Base-by-base conservation (phyloP, 495 filamentous ascomycete genomes). In the Penicillium coprophilum region DNA sequence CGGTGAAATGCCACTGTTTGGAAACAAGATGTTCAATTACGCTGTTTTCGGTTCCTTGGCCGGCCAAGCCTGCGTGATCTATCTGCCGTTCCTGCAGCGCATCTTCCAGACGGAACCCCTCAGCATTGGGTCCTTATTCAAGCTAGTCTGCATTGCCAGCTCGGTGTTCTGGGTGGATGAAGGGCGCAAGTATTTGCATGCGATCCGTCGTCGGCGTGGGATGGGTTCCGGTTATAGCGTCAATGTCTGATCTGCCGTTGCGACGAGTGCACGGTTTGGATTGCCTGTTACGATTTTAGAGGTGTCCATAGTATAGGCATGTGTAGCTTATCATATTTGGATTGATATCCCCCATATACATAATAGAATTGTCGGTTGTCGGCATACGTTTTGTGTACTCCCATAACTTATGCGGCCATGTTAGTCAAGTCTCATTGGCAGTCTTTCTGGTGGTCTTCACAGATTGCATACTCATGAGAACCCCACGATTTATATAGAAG, bases 131-230 rank as follows among this genome's bases (percentile, higher is more conserved):
- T 94, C 97, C 78, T 69, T 97, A 46, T 58, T 89, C 17, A 76
- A 83, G 55, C 71, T 98, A 62, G 54, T 93, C 19, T 69, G 77
- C 44, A 76, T 97, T 58, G 86, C 91, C 36, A 96, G 91, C 71
- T 83, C 82, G 10, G 94, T 98, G 24, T 96, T 97, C 73, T 97
- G 90, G 87, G 91, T 84, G 17, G 94, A 98, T 73, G 94, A 98
- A 78, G 84, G 72, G 13, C 81, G 94, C 70, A 98, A 98, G 78
- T 93, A 75, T 64, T 64, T 76, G 20, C 58, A 66, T 53, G 58
- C 63, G 21, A 50, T 77, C 41, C 62, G 67, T 39, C 69, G 73
- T 43, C 63, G 71, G 19, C 55, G 70, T 31, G 63, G 68, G 7
- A 65, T 77, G 6, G 76, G 76, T 38, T 63, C 53, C 28, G 75